These are phyloP conservation scores for Sarocladium strictum DNA, from an alignment of 2,329 filamentous ascomycete genomes.

Conservation along the genomic window DNA sequence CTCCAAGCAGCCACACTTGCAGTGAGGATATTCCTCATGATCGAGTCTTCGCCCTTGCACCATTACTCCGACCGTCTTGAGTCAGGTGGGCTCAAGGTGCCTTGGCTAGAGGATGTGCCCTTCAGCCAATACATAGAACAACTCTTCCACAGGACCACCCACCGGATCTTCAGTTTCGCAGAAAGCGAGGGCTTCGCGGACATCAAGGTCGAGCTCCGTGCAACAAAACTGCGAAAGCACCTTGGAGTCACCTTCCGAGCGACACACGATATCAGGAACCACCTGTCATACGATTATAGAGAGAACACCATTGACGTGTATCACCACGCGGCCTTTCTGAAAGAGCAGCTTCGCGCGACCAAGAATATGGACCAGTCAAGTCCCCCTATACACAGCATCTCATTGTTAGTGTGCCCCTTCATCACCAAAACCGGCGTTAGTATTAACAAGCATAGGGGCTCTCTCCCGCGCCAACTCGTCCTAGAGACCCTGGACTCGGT, in stretches of 20 bases:
- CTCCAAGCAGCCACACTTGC: not conserved
- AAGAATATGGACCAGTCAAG: not conserved
- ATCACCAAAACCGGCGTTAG: not conserved
- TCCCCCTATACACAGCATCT: not conserved
- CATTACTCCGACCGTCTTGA: not conserved
- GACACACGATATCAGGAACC: slow-evolving; percentile 13
- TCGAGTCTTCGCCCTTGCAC: not conserved
- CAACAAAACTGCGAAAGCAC: slow-evolving; percentile 5
- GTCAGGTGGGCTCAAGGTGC: not conserved
- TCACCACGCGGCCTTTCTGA: slow-evolving; percentile 12
- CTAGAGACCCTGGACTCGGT: slow-evolving; percentile 13
- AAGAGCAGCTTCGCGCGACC: slow-evolving; percentile 13
- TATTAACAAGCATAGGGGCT: slow-evolving; percentile 9
- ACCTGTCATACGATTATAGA: slow-evolving; percentile 11
- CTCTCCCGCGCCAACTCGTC: slow-evolving; percentile 12
- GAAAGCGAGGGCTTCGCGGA: not conserved
- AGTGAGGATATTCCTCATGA: not conserved
- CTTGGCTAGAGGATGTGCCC: not conserved
- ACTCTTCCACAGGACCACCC: not conserved
- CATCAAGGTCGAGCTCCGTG: slow-evolving; percentile 7
- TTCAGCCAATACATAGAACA: not conserved
- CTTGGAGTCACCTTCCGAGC: slow-evolving; percentile 9
- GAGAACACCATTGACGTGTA: slow-evolving; percentile 11
- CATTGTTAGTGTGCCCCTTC: not conserved
- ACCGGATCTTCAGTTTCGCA: not conserved